phyloP scores from a whole-genome alignment of 495 filamentous ascomycete genomes.

The Penicillium atrosanguineum region DNA sequence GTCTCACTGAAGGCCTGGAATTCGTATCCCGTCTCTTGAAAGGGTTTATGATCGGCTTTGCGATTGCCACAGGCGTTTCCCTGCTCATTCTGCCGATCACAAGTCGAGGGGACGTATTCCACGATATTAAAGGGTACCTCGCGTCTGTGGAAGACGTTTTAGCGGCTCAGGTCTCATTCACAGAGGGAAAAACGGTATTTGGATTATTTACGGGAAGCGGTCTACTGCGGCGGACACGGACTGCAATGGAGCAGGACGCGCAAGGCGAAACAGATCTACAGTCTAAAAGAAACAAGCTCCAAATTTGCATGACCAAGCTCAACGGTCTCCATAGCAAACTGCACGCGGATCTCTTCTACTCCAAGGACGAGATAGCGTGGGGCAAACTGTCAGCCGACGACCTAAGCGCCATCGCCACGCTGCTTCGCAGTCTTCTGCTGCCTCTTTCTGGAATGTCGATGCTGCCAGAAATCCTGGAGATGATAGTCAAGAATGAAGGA shows the following conservation, averaged over 20 bases:
- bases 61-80: conserved; percentile 59
- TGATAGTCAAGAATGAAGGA: conserved; percentile 40
- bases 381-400: conserved; percentile 68
- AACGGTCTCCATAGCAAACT: conserved; percentile 64
- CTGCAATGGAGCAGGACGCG: conserved; percentile 19
- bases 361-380: conserved; percentile 67
- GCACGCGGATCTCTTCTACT: conserved; percentile 64
- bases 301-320: conserved; percentile 46
- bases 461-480: conserved; percentile 66
- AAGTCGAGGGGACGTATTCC: conserved; percentile 54
- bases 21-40: conserved; percentile 56
- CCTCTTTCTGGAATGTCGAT: conserved; percentile 68
- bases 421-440: conserved; percentile 57
- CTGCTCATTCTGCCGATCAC: conserved; percentile 64
- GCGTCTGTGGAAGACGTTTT: conserved; percentile 48
- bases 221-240: conserved; percentile 23
- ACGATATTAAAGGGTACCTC: conserved; percentile 55
- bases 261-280: conserved; percentile 39
- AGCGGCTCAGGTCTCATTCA: conserved; percentile 56
- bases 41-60: conserved; percentile 65
- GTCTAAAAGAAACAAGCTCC: conserved; percentile 40
- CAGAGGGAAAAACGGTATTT: conserved; percentile 37
- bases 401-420: conserved; percentile 50
- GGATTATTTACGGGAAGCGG: conserved; percentile 19
- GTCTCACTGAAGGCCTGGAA: conserved; percentile 43